Evolutionary conservation across 768 basidiomycete species (phyloP).

Genomic region (Hygrophorus russula): DNA sequence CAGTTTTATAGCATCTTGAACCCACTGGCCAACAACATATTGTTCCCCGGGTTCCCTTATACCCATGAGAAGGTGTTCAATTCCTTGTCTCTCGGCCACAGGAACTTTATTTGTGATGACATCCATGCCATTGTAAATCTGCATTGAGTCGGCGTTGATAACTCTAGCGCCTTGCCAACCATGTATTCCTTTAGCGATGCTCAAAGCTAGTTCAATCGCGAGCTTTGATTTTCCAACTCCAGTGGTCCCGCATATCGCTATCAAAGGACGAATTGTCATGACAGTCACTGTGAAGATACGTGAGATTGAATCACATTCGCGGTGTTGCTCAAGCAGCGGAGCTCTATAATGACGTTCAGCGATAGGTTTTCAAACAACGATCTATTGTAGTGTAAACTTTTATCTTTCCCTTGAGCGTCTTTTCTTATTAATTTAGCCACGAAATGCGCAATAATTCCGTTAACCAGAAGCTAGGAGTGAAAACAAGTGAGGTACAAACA

Average conservation of each 20-base stretch:
- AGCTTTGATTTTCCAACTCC: constrained; percentile 94
- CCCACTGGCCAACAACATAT: constrained; percentile 82
- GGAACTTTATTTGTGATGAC: constrained; percentile 93
- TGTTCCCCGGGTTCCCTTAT: constrained; percentile 82
- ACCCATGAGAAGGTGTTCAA: constrained; percentile 85
- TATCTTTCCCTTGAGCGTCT: too few species aligned
- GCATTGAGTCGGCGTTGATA: constrained; percentile 97
- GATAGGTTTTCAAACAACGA: too few species aligned
- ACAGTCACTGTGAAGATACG: too few species aligned
- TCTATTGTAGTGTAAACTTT: too few species aligned
- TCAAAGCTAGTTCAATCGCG: constrained; percentile 76
- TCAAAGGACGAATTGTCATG: constrained; percentile 49
- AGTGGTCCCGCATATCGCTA: constrained; percentile 88
- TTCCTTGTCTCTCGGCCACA: constrained; percentile 57
- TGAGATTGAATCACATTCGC: too few species aligned
- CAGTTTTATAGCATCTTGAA: constrained; percentile 63
- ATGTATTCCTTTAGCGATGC: constrained; percentile 27
- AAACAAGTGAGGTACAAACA: neutral
- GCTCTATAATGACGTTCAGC: too few species aligned
- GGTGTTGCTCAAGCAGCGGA: too few species aligned
- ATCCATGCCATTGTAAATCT: constrained; percentile 86
- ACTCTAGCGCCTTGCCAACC: constrained; percentile 58
- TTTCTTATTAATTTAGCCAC: too few species aligned
- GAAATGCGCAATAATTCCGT: too few species aligned
- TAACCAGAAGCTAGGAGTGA: neutral